These are phyloP conservation scores for Flaveria bidentis DNA, from an alignment of 129 eudicot species.

Conservation along the genomic window DNA sequence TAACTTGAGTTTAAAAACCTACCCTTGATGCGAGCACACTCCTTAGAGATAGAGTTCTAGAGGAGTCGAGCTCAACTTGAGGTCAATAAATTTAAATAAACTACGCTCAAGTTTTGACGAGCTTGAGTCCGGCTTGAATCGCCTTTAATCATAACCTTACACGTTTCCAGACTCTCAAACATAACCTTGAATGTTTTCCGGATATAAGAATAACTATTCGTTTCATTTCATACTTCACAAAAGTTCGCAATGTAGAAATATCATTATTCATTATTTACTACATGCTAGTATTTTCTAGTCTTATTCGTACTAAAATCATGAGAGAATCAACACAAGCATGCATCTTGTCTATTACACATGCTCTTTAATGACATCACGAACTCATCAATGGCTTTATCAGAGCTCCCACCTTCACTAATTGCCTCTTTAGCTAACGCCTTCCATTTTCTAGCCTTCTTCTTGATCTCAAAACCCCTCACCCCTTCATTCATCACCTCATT, in stretches of 20 bases:
- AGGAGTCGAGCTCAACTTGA: too few relatives aligned
- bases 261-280: neutral
- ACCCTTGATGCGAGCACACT: too few relatives aligned
- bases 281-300: neutral
- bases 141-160: too few relatives aligned
- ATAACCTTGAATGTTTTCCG: neutral
- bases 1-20: too few relatives aligned
- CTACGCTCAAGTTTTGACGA: too few relatives aligned
- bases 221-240: neutral
- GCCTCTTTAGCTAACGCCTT: conserved; percentile 54
- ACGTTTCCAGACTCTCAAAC: too few relatives aligned
- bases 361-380: conserved; percentile 40
- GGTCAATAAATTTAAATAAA: too few relatives aligned
- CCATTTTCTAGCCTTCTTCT: conserved; percentile 51
- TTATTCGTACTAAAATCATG: neutral
- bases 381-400: conserved; percentile 53
- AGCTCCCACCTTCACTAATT: conserved; percentile 58
- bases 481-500: conserved; percentile 56
- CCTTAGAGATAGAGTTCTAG: too few relatives aligned
- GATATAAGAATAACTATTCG: too few relatives aligned
- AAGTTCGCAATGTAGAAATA: neutral
- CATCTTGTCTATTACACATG: neutral
- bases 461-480: conserved; percentile 37
- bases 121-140: too few relatives aligned
- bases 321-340: neutral